Percentiles rank a stretch among this genome's conserved stretches.
Evolutionary conservation across 1,284 basidiomycete genomes (phyloP).

Genomic region (Papiliotrema terrestris): DNA sequence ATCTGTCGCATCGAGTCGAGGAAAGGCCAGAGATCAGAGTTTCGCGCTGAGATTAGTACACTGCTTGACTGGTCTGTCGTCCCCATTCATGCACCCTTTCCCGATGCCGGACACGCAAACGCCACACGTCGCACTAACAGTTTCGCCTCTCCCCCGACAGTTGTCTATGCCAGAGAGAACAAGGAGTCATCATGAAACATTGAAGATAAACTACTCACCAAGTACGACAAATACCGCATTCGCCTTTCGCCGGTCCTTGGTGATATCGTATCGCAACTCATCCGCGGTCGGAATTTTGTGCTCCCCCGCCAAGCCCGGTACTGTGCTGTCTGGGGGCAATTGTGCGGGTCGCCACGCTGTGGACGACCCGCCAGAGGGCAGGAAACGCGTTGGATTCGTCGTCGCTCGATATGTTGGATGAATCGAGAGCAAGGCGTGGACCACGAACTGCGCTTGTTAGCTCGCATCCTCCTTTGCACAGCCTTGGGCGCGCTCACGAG

Average conservation of each 20-base stretch:
- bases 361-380: slow-evolving; percentile 15
- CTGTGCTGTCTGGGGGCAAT: slow-evolving; percentile 21
- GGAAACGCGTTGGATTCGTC: slow-evolving; percentile 27
- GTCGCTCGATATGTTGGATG: slow-evolving; percentile 43
- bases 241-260: slow-evolving; percentile 55
- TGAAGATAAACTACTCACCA: slow-evolving; percentile 22
- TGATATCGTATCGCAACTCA: slow-evolving; percentile 26
- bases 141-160: no score
- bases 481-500: slow-evolving; percentile 30
- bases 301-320: slow-evolving; percentile 21
- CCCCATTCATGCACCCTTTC: no score
- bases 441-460: slow-evolving; percentile 19
- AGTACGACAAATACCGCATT: slow-evolving; percentile 84
- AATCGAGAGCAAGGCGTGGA: slow-evolving; percentile 43
- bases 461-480: not conserved
- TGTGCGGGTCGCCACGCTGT: not conserved
- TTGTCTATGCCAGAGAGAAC: no score
- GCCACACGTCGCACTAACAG: no score
- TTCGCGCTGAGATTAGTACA: slow-evolving; percentile 57
- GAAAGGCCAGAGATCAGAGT: slow-evolving; percentile 71
- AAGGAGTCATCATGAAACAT: no score
- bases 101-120: no score
- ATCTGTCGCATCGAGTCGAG: slow-evolving; percentile 53
- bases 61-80: no score
- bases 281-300: slow-evolving; percentile 17